phyloP scores from a whole-genome alignment of 2,329 filamentous ascomycete genomes.

The Plectosphaerella cucumerina region DNA sequence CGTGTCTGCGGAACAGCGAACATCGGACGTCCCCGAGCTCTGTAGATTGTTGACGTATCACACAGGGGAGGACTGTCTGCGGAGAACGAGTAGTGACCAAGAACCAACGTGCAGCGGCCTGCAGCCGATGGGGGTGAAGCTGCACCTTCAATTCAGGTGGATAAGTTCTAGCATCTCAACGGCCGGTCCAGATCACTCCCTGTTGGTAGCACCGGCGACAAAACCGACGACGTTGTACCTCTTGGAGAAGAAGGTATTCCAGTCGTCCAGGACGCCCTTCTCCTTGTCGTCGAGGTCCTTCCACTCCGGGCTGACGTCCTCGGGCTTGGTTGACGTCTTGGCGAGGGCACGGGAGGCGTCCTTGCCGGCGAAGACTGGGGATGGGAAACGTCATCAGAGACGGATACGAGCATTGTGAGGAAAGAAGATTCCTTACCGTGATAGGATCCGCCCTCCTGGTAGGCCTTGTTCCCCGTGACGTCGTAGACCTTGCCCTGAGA shows the following conservation, averaged over 20 bases:
- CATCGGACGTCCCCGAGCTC: too few relatives aligned
- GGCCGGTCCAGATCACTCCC: constrained; percentile 27
- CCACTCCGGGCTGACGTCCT: constrained; percentile 82
- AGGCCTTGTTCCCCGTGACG: constrained; percentile 84
- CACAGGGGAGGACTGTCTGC: too few relatives aligned
- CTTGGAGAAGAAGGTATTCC: constrained; percentile 95
- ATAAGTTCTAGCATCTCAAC: too few relatives aligned
- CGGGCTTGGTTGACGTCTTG: constrained; percentile 77
- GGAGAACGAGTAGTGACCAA: too few relatives aligned
- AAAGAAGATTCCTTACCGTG: constrained; percentile 55
- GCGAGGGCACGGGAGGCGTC: constrained; percentile 91
- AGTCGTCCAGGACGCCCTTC: constrained; percentile 81
- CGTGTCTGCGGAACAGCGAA: too few relatives aligned
- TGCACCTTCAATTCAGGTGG: too few relatives aligned
- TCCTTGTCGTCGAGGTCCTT: constrained; percentile 79
- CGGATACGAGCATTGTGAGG: constrained; percentile 2
- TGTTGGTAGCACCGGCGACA: constrained; percentile 58
- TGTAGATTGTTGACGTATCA: too few relatives aligned
- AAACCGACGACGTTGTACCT: constrained; percentile 85
- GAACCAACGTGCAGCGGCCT: too few relatives aligned
- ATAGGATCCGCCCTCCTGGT: constrained; percentile 79
- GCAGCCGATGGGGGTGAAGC: too few relatives aligned
- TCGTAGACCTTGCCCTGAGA: constrained; percentile 86
- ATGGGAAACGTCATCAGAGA: not conserved
- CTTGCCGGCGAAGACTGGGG: constrained; percentile 91